These are phyloP conservation scores for Haematococcus sp. DNA, from an alignment of 139 green algal species.

Conservation along the genomic window DNA sequence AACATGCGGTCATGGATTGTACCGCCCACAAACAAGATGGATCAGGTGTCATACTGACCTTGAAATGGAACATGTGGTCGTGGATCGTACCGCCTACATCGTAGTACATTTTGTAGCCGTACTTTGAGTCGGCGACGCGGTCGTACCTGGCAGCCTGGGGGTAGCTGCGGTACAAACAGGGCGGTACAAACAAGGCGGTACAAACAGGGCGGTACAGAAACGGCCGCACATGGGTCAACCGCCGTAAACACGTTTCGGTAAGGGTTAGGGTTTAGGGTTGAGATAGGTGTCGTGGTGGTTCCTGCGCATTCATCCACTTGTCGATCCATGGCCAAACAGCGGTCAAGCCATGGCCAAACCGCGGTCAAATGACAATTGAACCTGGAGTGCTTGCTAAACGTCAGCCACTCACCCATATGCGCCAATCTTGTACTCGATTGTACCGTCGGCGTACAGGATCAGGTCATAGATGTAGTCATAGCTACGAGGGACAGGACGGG, in stretches of 20 bases:
- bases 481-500: neutral
- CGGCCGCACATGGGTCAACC: too few relatives aligned
- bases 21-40: constrained; percentile 8
- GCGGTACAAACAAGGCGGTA: neutral
- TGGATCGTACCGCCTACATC: constrained; percentile 20
- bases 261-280: too few relatives aligned
- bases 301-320: too few relatives aligned
- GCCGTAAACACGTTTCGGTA: too few relatives aligned
- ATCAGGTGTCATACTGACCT: too few relatives aligned
- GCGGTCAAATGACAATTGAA: too few relatives aligned
- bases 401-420: constrained; percentile 21
- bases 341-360: too few relatives aligned
- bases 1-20: constrained; percentile 25
- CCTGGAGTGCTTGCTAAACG: neutral
- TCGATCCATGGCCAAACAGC: too few relatives aligned
- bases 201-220: neutral
- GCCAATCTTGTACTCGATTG: constrained; percentile 19
- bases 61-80: constrained; percentile 15
- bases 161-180: constrained; percentile 16
- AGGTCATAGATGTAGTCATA: constrained; percentile 27
- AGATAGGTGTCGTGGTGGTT: too few relatives aligned
- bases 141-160: constrained; percentile 14
- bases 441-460: constrained; percentile 20
- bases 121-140: neutral
- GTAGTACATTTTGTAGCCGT: constrained; percentile 24